Conservation (phyloP, 2,329 filamentous ascomycete species). For the Teratosphaeria nubilosa region DNA sequence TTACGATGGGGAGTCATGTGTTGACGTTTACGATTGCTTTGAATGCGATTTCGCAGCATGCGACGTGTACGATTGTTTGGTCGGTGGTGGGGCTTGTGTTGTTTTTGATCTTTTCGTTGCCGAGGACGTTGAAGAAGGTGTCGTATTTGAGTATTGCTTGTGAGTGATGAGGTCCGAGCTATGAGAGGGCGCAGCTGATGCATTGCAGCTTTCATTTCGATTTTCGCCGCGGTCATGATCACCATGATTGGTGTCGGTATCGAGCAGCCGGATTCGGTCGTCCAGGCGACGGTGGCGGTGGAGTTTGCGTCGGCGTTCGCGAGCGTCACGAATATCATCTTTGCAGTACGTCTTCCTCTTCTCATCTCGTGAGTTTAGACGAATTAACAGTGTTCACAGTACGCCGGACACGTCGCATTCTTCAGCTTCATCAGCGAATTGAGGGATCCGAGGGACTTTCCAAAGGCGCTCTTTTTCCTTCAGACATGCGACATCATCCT, state of each 20-base stretch:
- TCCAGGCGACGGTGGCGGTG: constrained; percentile 25
- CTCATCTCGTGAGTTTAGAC: too few species aligned
- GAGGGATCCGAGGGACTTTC: constrained; percentile 38
- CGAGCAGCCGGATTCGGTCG: constrained; percentile 29
- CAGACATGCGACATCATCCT: constrained; percentile 42
- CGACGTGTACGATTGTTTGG: constrained; percentile 55
- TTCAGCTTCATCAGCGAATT: constrained; percentile 29
- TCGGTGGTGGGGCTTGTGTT: constrained; percentile 49
- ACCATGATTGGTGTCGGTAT: constrained; percentile 58
- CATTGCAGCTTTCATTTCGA: constrained; percentile 32
- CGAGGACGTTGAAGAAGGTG: constrained; percentile 53
- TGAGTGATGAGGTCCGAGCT: constrained; percentile 18
- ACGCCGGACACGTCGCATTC: constrained; percentile 45
- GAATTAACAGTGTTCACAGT: constrained; percentile 21
- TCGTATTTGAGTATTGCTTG: constrained; percentile 53
- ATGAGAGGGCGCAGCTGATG: not conserved
- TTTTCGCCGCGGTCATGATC: constrained; percentile 53
- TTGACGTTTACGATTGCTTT: constrained; percentile 63
- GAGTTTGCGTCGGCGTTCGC: constrained; percentile 47
- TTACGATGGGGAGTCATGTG: constrained; percentile 60
- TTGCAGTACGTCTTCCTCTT: constrained; percentile 30
- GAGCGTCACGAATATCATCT: constrained; percentile 58
- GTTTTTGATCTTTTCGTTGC: constrained; percentile 49
- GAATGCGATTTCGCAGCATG: constrained; percentile 53
- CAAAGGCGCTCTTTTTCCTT: constrained; percentile 42